phyloP scores from a whole-genome alignment of 2,329 filamentous ascomycete species.

The Aspergillus brasiliensis region DNA sequence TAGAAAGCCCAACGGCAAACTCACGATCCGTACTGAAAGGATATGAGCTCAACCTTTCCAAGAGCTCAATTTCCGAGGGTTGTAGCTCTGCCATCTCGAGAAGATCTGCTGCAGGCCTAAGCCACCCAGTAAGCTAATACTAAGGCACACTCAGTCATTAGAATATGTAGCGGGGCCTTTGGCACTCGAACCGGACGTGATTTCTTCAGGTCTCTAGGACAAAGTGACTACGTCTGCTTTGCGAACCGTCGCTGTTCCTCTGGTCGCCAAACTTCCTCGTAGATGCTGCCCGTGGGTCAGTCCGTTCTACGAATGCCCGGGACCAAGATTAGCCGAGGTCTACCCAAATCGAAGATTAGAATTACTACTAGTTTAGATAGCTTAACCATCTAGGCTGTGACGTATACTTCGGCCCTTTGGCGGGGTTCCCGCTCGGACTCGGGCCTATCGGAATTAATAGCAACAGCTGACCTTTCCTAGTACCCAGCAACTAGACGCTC shows the following conservation, averaged over 20 bases:
- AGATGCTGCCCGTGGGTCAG: background rate
- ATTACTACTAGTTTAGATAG: too few relatives aligned
- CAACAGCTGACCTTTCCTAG: too few relatives aligned
- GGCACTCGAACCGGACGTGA: background rate
- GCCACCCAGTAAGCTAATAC: background rate
- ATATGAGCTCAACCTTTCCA: conserved; percentile 41
- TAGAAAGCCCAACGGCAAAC: conserved; percentile 51
- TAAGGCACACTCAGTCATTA: background rate
- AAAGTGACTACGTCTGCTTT: background rate
- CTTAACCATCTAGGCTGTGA: background rate
- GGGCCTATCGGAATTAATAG: background rate
- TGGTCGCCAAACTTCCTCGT: background rate
- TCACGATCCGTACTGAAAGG: conserved; percentile 46
- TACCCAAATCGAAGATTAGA: background rate
- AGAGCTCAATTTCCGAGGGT: conserved; percentile 23
- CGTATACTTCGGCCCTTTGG: background rate
- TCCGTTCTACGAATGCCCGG: background rate
- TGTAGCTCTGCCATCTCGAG: conserved; percentile 10
- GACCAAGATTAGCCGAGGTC: conserved; percentile 3
- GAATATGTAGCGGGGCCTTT: background rate
- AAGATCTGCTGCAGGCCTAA: background rate
- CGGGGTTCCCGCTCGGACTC: background rate
- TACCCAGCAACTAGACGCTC: background rate
- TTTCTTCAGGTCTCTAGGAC: background rate
- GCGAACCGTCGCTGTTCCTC: too few relatives aligned